These are phyloP conservation scores for Pyrenochaeta sp. DNA, from an alignment of 2,329 filamentous ascomycete genomes.

Conservation along the genomic window DNA sequence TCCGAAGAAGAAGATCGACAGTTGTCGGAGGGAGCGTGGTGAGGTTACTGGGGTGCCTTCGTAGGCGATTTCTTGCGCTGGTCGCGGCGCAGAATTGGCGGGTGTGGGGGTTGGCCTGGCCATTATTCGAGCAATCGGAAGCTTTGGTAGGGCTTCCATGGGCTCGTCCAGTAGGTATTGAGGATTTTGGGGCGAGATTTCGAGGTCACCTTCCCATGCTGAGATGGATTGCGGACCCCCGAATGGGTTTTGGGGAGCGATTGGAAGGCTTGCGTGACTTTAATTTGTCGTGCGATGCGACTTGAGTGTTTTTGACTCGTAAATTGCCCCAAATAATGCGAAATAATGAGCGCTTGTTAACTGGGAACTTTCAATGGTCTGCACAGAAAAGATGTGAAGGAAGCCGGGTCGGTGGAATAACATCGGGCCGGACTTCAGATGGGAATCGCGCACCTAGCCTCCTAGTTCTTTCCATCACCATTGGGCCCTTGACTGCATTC, in stretches of 20 bases:
- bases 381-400: conserved; percentile 25
- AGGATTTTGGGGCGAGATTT: conserved; percentile 19
- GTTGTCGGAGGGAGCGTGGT: conserved; percentile 65
- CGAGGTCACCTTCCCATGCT: conserved; percentile 30
- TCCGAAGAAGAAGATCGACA: conserved; percentile 76
- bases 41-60: conserved; percentile 50
- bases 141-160: conserved; percentile 33
- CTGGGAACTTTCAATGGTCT: conserved; percentile 6
- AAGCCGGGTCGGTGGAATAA: conserved; percentile 9
- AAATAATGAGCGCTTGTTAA: not conserved
- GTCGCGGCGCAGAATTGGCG: conserved; percentile 20
- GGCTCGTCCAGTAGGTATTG: conserved; percentile 7
- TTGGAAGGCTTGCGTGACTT: not conserved
- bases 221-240: conserved; percentile 24
- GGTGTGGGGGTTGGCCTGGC: conserved; percentile 27
- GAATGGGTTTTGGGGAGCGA: conserved; percentile 4
- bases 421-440: conserved; percentile 15
- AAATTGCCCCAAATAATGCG: not conserved
- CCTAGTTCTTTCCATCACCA: no score
- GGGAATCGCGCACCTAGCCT: not conserved
- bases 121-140: conserved; percentile 32
- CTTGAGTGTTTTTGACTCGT: not conserved
- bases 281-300: conserved; percentile 5
- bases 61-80: conserved; percentile 28
- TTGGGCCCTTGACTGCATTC: no score